Percentiles rank a stretch among this genome's conserved stretches.
These are phyloP conservation scores for Flaveria linearis DNA, from an alignment of 129 eudicot genomes.

Conservation along the genomic window DNA sequence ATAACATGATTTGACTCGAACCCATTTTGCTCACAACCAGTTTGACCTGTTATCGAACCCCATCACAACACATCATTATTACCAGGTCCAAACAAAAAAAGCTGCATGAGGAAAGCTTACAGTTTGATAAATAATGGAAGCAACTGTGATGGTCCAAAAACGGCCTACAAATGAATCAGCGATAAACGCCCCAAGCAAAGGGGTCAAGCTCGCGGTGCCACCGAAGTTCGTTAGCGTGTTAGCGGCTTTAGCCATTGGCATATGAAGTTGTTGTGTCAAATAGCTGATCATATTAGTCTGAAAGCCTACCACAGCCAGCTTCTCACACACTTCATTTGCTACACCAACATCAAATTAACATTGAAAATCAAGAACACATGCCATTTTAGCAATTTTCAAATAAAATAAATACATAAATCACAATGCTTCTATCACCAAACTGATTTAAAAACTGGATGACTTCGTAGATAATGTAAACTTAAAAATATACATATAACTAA, in stretches of 20 bases:
- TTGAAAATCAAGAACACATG: neutral
- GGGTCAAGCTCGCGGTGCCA: constrained; percentile 67
- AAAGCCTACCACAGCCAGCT: constrained; percentile 70
- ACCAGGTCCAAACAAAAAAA: neutral
- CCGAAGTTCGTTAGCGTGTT: constrained; percentile 75
- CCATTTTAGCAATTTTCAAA: neutral
- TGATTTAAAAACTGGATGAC: too few relatives aligned
- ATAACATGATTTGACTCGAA: neutral
- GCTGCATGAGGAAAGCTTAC: constrained; percentile 25
- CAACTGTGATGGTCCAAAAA: constrained; percentile 71
- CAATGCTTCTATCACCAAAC: too few relatives aligned
- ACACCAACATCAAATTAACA: constrained; percentile 1
- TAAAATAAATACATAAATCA: neutral
- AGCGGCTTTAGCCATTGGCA: constrained; percentile 77
- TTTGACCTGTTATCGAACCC: neutral
- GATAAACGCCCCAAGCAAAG: constrained; percentile 68
- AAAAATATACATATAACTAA: too few relatives aligned
- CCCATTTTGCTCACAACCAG: neutral
- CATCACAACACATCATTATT: neutral
- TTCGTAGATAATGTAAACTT: too few relatives aligned
- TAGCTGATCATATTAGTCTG: constrained; percentile 82
- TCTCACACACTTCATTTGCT: constrained; percentile 79
- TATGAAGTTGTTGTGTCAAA: constrained; percentile 62
- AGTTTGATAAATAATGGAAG: constrained; percentile 57
- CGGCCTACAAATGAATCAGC: constrained; percentile 85